Evolutionary conservation across 805 yeast species (phyloP), one percentile per base, ranked within the genome.

Genomic region (Ogataea pini): DNA sequence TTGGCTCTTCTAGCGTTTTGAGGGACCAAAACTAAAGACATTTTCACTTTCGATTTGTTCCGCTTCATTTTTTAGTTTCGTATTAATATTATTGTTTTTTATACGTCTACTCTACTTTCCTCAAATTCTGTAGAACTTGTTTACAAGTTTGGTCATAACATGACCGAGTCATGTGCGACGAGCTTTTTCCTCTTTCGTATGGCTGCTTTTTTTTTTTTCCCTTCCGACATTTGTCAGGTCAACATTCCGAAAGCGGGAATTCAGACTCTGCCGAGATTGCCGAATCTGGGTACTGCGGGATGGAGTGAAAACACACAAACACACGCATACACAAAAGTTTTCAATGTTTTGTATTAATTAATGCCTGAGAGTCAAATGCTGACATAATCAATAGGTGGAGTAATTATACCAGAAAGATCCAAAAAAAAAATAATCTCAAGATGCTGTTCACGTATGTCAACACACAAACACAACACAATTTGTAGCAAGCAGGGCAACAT

Each of bases 71-170:
- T 25, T 27, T 36, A 19, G 40, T 25, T 27, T 39, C 33, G 32
- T 36, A 36, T 19, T 37, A 37, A 37, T 37, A 39, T 39, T 39
- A 39, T 28, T 39, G 33, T 39, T 39, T 39, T 32, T 37, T 39
- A 39, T 39, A 39, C 42, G 42, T 39, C 16, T 18, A 39, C 20
- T 39, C 16, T 39, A n/a, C n/a, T n/a, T n/a, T n/a, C n/a, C n/a
- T n/a, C n/a, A n/a, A n/a, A n/a, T n/a, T 22, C 25, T 5, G 5
- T 22, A 22, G 8, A 6, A 8, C 8, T 22, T 22, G 25, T 22
- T 22, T 22, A 22, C 34, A 31, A 14, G 4, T 5, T 28, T 28
- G n/a, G 32, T n/a, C 14, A n/a, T n/a, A 6, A 6, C 32, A n/a
- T 12, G 14, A 7, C 9, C 28, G 9, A 28, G 14, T 28, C n/a